phyloP scores from a whole-genome alignment of 1,139 yeast genomes.

The Kodamaea sp. region DNA sequence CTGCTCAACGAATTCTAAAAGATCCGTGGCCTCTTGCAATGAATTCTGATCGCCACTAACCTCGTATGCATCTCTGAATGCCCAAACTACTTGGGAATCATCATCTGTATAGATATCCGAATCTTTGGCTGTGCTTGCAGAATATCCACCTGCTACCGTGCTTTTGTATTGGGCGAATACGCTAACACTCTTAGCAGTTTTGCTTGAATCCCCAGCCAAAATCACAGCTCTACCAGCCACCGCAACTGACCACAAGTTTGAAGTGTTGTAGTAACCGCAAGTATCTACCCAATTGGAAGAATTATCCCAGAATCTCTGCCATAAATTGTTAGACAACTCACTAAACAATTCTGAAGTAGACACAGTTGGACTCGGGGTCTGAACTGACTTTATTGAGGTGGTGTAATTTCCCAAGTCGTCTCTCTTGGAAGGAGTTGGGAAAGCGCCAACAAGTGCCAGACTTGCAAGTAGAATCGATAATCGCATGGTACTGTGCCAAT shows the following conservation, averaged over 20 bases:
- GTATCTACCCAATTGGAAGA: slow-evolving; percentile 7
- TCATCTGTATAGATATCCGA: slow-evolving; percentile 38
- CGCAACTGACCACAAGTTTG: slow-evolving; percentile 15
- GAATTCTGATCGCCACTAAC: slow-evolving; percentile 16
- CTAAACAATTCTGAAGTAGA: slow-evolving; percentile 7
- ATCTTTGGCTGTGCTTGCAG: slow-evolving; percentile 33
- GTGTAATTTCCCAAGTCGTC: slow-evolving; percentile 11
- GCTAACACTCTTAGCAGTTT: slow-evolving; percentile 5
- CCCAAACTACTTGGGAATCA: slow-evolving; percentile 38
- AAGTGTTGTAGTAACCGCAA: slow-evolving; percentile 6
- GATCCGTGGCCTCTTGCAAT: slow-evolving; percentile 19
- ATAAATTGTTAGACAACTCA: slow-evolving; percentile 5
- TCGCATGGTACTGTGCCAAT: too few species aligned
- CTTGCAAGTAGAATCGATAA: not conserved
- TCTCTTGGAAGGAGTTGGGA: slow-evolving; percentile 3
- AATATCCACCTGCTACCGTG: slow-evolving; percentile 23
- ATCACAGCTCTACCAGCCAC: slow-evolving; percentile 14
- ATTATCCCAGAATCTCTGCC: slow-evolving; percentile 12
- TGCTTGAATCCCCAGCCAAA: slow-evolving; percentile 4
- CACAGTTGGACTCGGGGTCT: slow-evolving; percentile 17
- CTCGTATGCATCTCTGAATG: slow-evolving; percentile 26
- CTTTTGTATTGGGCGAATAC: slow-evolving; percentile 13
- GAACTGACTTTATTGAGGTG: slow-evolving; percentile 18
- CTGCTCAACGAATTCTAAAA: slow-evolving; percentile 17
- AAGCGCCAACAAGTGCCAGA: slow-evolving; percentile 3